Evolutionary conservation across 2,329 filamentous ascomycete genomes (phyloP).

Genomic region (Torrubiella hemipterigena): DNA sequence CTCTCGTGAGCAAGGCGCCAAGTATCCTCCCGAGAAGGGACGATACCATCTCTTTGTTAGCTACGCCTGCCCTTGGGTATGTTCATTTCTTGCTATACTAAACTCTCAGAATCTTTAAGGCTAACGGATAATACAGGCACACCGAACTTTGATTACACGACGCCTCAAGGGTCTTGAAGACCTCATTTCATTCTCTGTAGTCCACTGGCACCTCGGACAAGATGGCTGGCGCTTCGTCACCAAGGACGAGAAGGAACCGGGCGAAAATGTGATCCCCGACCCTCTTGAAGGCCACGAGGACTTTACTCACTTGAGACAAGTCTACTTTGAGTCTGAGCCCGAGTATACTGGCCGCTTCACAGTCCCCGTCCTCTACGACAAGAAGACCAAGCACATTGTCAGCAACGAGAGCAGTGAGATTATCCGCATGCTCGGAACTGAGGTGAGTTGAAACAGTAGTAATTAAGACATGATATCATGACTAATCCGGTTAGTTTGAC

Average conservation of each 20-base stretch:
- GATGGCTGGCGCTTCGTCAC: slow-evolving; percentile 74
- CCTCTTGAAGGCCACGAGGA: slow-evolving; percentile 58
- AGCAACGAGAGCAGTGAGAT: slow-evolving; percentile 92
- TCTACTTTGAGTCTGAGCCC: slow-evolving; percentile 67
- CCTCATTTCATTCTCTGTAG: slow-evolving; percentile 65
- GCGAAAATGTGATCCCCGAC: slow-evolving; percentile 53
- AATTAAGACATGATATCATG: too few species aligned
- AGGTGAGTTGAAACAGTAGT: slow-evolving; percentile 30
- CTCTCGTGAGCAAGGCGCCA: slow-evolving; percentile 55
- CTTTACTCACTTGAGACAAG: slow-evolving; percentile 58
- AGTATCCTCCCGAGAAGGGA: slow-evolving; percentile 75
- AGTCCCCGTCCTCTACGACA: slow-evolving; percentile 79
- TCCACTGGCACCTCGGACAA: slow-evolving; percentile 78
- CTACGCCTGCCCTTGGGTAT: slow-evolving; percentile 83
- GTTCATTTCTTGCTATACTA: slow-evolving; percentile 10
- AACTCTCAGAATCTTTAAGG: neutral
- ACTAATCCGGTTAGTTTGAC: slow-evolving; percentile 47
- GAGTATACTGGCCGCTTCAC: slow-evolving; percentile 73
- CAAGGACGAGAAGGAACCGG: slow-evolving; percentile 42
- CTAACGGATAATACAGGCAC: slow-evolving; percentile 36
- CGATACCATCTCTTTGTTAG: slow-evolving; percentile 93
- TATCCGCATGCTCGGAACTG: slow-evolving; percentile 75
- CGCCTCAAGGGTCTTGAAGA: slow-evolving; percentile 88
- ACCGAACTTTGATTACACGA: slow-evolving; percentile 74
- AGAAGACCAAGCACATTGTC: slow-evolving; percentile 62